Percentiles rank a stretch among this genome's conserved stretches.
Evolutionary conservation across 2,329 filamentous ascomycete genomes (phyloP).

Genomic region (Apiospora arundinis): DNA sequence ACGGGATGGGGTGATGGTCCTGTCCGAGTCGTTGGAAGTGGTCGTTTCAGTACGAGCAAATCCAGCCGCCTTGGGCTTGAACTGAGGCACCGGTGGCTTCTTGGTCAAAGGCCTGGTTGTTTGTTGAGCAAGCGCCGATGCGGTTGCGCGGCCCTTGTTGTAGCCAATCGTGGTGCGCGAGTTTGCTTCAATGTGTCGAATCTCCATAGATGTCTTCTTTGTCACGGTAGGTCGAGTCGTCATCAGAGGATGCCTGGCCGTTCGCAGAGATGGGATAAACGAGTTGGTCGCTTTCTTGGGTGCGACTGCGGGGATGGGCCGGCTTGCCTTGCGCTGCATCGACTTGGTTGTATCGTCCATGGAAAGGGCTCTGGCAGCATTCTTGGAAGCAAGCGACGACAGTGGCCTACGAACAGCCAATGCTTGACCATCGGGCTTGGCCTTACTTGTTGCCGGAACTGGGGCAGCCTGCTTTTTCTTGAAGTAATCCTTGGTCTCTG

Average conservation of each 20-base stretch:
- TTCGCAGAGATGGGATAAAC: conserved; percentile 40
- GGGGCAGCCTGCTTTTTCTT: conserved; percentile 39
- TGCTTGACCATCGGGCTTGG: conserved; percentile 23
- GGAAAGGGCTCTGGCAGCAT: conserved; percentile 60
- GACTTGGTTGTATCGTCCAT: conserved; percentile 45
- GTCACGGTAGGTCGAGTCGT: conserved; percentile 44
- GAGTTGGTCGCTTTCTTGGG: conserved; percentile 35
- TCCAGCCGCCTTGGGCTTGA: conserved; percentile 28
- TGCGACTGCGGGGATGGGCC: conserved; percentile 31
- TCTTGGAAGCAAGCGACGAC: conserved; percentile 61
- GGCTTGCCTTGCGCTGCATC: conserved; percentile 38
- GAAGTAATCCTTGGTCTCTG: conserved; percentile 51
- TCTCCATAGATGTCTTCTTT: conserved; percentile 59
- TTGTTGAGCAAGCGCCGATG: conserved; percentile 52
- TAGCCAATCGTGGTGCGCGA: conserved; percentile 88
- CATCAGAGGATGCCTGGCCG: conserved; percentile 42
- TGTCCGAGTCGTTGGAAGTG: conserved; percentile 46
- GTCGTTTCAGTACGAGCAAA: conserved; percentile 44
- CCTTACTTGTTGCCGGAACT: conserved; percentile 22
- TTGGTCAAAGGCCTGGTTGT: conserved; percentile 30
- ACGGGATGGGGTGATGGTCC: conserved; percentile 56
- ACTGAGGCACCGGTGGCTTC: conserved; percentile 25
- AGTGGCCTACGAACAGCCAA: conserved; percentile 40
- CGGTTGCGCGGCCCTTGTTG: conserved; percentile 71
- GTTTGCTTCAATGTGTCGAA: conserved; percentile 66